A percentile compares a stretch with the other conserved stretches of the same genome.
Evolutionary conservation across 345 rosid species (phyloP).

Genomic region (Psidium guajava): DNA sequence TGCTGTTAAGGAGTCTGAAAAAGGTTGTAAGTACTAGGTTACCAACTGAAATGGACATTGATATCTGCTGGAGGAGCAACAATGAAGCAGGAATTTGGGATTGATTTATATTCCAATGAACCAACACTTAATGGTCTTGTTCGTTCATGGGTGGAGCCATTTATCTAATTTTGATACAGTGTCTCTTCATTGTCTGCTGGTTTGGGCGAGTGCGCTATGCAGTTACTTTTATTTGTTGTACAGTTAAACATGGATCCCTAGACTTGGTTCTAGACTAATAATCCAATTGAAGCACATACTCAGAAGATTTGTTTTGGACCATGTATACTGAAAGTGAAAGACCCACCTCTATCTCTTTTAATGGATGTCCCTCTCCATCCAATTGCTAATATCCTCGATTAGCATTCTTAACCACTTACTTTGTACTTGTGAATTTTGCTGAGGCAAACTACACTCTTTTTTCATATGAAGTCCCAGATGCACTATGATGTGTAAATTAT

Average conservation of each 20-base stretch:
- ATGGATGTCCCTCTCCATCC: not conserved
- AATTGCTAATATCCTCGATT: not conserved
- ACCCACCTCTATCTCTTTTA: not conserved
- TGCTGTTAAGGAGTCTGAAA: not conserved
- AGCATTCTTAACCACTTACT: not conserved
- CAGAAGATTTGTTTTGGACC: not conserved
- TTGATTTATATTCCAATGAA: not conserved
- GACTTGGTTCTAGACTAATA: not conserved
- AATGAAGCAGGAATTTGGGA: not conserved
- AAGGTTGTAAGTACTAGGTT: not conserved
- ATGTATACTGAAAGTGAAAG: not conserved
- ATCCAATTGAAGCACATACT: not conserved
- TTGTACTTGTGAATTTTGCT: not conserved
- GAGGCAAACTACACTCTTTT: not conserved
- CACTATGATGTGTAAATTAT: not conserved
- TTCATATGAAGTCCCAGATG: not conserved
- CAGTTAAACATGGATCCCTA: not conserved
- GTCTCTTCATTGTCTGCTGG: not conserved
- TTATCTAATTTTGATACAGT: not conserved
- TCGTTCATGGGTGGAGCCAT: not conserved
- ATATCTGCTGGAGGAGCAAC: not conserved
- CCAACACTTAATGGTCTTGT: not conserved
- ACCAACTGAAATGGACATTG: not conserved
- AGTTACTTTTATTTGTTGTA: not conserved
- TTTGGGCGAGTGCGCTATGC: not conserved